Evolutionary conservation across 2,329 filamentous ascomycete genomes (phyloP).

Genomic region (Neonectria hederae): DNA sequence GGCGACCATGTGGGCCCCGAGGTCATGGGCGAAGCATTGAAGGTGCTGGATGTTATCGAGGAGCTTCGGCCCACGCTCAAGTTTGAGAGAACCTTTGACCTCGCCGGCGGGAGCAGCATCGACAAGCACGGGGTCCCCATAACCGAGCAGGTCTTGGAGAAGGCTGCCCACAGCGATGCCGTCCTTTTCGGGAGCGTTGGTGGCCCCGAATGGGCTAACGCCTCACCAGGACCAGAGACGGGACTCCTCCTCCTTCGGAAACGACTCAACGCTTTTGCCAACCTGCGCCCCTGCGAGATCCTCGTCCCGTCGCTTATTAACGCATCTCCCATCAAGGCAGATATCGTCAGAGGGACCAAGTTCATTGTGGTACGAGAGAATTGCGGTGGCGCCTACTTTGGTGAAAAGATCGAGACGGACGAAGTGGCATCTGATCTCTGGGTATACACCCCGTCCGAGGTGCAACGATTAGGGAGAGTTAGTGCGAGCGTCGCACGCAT

Average conservation of each 20-base stretch:
- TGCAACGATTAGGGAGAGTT: constrained; percentile 58
- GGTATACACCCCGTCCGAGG: constrained; percentile 55
- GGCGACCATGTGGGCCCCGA: constrained; percentile 60
- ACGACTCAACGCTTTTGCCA: constrained; percentile 58
- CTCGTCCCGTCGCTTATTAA: constrained; percentile 53
- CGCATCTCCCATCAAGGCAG: constrained; percentile 55
- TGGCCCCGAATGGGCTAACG: constrained; percentile 57
- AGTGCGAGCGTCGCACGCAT: constrained; percentile 55
- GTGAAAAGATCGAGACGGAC: constrained; percentile 54
- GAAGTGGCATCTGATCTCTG: constrained; percentile 59
- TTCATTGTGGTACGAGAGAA: constrained; percentile 62
- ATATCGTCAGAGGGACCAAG: constrained; percentile 55
- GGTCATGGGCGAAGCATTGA: constrained; percentile 56
- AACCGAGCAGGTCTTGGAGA: constrained; percentile 54
- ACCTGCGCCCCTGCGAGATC: constrained; percentile 59
- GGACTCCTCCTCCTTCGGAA: constrained; percentile 54
- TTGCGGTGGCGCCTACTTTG: constrained; percentile 61
- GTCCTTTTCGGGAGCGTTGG: constrained; percentile 59
- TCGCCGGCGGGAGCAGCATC: constrained; percentile 52
- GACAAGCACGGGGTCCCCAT: constrained; percentile 55
- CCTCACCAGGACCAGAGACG: constrained; percentile 55
- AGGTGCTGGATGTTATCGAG: constrained; percentile 55
- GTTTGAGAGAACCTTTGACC: constrained; percentile 43
- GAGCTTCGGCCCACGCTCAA: constrained; percentile 41
- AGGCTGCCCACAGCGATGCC: constrained; percentile 53